Percentiles rank a stretch among this genome's conserved stretches.
Evolutionary conservation across 192 early-diverging fungal genomes (phyloP).

Genomic region (Linnemannia hyalina): DNA sequence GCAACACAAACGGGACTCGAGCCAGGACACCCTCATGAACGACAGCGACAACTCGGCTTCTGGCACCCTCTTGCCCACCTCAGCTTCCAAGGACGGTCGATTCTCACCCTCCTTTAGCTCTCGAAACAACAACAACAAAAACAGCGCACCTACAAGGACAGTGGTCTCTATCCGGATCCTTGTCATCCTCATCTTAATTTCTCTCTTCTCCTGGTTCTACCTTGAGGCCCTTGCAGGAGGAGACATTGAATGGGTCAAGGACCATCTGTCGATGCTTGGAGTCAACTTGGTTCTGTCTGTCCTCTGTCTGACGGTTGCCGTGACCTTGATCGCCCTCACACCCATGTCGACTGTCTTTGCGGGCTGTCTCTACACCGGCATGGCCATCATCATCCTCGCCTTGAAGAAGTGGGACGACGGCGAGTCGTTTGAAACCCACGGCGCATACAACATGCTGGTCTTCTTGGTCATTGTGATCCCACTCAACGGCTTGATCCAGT

Average conservation of each 20-base stretch:
- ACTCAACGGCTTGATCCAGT: constrained; percentile 60
- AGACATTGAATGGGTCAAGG: constrained; percentile 62
- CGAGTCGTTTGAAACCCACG: constrained; percentile 68
- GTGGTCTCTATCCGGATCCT: constrained; percentile 38
- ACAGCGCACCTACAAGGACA: background rate
- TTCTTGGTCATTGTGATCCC: constrained; percentile 64
- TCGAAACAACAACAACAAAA: background rate
- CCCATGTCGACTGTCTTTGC: constrained; percentile 55
- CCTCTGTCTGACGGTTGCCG: constrained; percentile 55
- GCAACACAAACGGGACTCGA: constrained; percentile 1
- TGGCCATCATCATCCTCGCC: constrained; percentile 23
- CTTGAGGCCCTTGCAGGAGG: constrained; percentile 58
- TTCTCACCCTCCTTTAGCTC: background rate
- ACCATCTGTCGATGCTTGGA: constrained; percentile 62
- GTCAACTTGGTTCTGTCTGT: constrained; percentile 59
- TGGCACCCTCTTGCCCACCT: background rate
- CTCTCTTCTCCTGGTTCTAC: constrained; percentile 51
- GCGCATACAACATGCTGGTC: constrained; percentile 70
- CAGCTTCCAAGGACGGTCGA: background rate
- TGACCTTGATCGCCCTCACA: constrained; percentile 58
- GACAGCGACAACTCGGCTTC: background rate
- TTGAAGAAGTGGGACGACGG: constrained; percentile 69
- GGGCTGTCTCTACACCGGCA: constrained; percentile 8
- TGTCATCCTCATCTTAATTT: constrained; percentile 40
- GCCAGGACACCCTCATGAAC: background rate